Evolutionary conservation across 2,329 filamentous ascomycete genomes (phyloP), one percentile per base, ranked within the genome.

Genomic region (Nemania serpens): DNA sequence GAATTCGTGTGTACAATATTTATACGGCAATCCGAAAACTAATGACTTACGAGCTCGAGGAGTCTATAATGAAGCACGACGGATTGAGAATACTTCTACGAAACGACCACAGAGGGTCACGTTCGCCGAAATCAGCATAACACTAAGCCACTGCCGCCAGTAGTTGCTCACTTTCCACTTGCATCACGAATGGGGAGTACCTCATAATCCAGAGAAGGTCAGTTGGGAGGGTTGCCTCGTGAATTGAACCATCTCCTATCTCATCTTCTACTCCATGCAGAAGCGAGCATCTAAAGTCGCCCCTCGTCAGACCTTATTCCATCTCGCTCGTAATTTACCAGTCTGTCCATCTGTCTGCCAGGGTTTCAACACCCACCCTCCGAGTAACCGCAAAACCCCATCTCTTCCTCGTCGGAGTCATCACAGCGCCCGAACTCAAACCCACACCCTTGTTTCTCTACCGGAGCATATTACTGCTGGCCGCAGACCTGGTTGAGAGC

Each of bases 401-500:
- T 36, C 29, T 25, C 41, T 25, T 50, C 37, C 3, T 25, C 17
- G 12, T 47, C 18, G 5, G 39, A 20, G 17, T 10, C n/a, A 41
- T 20, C 20, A 18, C 22, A 36, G 10, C 15, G 7, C 29, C 49
- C n/a, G 18, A 49, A 41, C 37, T 34, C 43, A 13, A 5, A 18
- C 15, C 3, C 17, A 22, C 5, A 9, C 2, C n/a, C 6, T 39
- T 25, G 10, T n/a, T 34, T n/a, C 13, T 15, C 39, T 29, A 12
- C 36, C 25, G 12, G 12, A 22, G 18, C n/a, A 25, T 22, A 22
- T 41, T 47, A 57, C 53, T 62, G 20, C 29, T 56, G 49, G n/a
- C 43, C 43, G 39, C 67, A 69, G 36, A 68, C 63, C 29, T 59
- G 7, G 34, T 55, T 37, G 13, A 66, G 39, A 2, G 67, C 64